These are phyloP conservation scores for Vicia faba DNA, from an alignment of 306 rosid genomes.

Conservation along the genomic window DNA sequence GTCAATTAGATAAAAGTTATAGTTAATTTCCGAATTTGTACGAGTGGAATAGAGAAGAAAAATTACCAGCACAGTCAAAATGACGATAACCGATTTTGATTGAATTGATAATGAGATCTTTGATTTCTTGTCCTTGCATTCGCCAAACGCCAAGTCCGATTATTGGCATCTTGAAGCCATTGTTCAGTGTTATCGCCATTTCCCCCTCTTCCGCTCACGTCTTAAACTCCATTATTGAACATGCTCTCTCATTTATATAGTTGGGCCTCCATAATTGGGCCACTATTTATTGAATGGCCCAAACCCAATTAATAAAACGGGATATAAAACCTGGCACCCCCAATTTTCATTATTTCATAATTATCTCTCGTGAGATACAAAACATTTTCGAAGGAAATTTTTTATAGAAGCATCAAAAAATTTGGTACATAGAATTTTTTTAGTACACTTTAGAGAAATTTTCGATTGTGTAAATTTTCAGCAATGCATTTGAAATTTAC, in stretches of 20 bases:
- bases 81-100: slow-evolving; percentile 86
- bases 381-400: too few relatives aligned
- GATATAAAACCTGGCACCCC: too few relatives aligned
- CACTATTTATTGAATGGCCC: not conserved
- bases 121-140: slow-evolving; percentile 63
- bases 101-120: slow-evolving; percentile 68
- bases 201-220: not conserved
- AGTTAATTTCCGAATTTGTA: not conserved
- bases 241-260: not conserved
- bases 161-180: slow-evolving; percentile 78
- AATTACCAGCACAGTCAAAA: slow-evolving; percentile 87
- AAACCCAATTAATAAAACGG: not conserved
- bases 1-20: not conserved
- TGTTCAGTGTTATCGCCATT: slow-evolving; percentile 70
- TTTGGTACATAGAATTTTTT: too few relatives aligned
- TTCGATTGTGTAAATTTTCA: too few relatives aligned
- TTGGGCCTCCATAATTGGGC: not conserved
- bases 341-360: too few relatives aligned
- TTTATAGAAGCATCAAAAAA: too few relatives aligned
- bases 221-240: not conserved
- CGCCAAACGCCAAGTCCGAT: slow-evolving; percentile 90
- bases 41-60: not conserved
- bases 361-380: too few relatives aligned
- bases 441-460: too few relatives aligned
- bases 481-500: too few relatives aligned